Conservation (phyloP, 495 filamentous ascomycete genomes). For the Thozetella sp. region DNA sequence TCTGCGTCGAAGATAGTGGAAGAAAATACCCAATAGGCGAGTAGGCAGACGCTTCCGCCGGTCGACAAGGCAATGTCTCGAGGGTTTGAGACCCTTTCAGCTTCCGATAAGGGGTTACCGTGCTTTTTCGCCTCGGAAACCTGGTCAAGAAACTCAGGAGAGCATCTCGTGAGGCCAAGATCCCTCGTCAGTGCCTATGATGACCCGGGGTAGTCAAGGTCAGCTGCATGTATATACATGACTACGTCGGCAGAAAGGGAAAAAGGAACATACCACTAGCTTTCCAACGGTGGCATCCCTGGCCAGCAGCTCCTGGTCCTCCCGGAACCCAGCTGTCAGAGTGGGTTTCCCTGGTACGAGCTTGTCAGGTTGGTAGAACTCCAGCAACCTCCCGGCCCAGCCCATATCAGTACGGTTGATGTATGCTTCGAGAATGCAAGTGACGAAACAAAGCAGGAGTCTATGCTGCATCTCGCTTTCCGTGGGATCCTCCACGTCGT, state of each 20-base stretch:
- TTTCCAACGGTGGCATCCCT: slow-evolving; percentile 76
- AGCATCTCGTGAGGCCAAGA: slow-evolving; percentile 48
- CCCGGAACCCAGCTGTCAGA: slow-evolving; percentile 60
- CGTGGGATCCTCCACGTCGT: slow-evolving; percentile 49
- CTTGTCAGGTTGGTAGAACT: slow-evolving; percentile 67
- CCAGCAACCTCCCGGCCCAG: slow-evolving; percentile 77
- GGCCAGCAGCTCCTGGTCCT: slow-evolving; percentile 62
- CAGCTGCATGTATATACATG: neutral
- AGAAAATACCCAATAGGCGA: slow-evolving; percentile 58
- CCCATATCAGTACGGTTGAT: slow-evolving; percentile 65
- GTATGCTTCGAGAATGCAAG: slow-evolving; percentile 84
- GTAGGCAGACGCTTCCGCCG: slow-evolving; percentile 65
- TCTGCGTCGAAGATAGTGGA: slow-evolving; percentile 52
- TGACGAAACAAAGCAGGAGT: slow-evolving; percentile 82
- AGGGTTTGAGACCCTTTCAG: slow-evolving; percentile 42
- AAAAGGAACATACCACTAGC: slow-evolving; percentile 59
- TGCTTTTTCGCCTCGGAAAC: slow-evolving; percentile 26
- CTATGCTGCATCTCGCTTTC: slow-evolving; percentile 65
- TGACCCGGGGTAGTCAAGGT: slow-evolving; percentile 12
- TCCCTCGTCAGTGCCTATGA: slow-evolving; percentile 71
- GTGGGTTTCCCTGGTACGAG: slow-evolving; percentile 58
- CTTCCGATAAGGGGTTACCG: slow-evolving; percentile 33
- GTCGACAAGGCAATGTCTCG: slow-evolving; percentile 76
- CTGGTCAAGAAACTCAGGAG: slow-evolving; percentile 25
- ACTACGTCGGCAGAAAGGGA: neutral